A percentile compares a stretch with the other conserved stretches of the same genome.
Conservation (phyloP, 1,139 yeast species). For the Diutina ranongensis region DNA sequence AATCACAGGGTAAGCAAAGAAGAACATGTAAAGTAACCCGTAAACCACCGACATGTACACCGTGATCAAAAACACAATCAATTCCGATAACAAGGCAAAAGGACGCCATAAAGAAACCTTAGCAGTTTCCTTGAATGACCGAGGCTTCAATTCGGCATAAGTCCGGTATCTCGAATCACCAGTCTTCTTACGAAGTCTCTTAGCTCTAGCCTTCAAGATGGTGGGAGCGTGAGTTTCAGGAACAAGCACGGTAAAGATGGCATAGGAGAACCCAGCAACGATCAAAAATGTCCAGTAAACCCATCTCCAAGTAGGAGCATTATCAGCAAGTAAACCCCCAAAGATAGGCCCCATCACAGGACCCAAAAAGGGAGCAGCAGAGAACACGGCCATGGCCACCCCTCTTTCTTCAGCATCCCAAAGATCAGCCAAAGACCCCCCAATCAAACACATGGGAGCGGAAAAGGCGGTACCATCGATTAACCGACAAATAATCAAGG, state of each 20-base stretch:
- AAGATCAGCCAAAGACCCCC: conserved; percentile 69
- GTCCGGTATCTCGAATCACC: conserved; percentile 44
- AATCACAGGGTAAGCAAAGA: conserved; percentile 58
- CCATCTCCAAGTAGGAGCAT: conserved; percentile 67
- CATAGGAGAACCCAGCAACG: conserved; percentile 41
- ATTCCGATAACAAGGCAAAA: conserved; percentile 32
- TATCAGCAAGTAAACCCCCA: conserved; percentile 63
- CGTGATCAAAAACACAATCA: conserved; percentile 47
- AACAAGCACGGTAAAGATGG: conserved; percentile 21
- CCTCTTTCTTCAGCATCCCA: conserved; percentile 41
- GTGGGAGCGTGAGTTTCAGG: conserved; percentile 55
- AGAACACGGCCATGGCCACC: conserved; percentile 10
- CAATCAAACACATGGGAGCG: conserved; percentile 73
- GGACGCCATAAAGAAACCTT: conserved; percentile 43
- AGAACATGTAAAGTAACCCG: conserved; percentile 45
- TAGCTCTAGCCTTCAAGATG: conserved; percentile 8
- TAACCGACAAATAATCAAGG: conserved; percentile 53
- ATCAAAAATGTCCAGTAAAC: conserved; percentile 55
- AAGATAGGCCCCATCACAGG: conserved; percentile 26
- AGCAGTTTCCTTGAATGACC: conserved; percentile 28
- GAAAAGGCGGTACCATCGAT: conserved; percentile 61
- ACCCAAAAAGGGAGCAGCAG: conserved; percentile 12
- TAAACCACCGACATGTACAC: conserved; percentile 49
- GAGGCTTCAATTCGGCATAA: conserved; percentile 31
- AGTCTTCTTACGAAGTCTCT: conserved; percentile 33